Evolutionary conservation across 202 grass and related monocot genomes (phyloP).

Genomic region (Saccharum hybrid): DNA sequence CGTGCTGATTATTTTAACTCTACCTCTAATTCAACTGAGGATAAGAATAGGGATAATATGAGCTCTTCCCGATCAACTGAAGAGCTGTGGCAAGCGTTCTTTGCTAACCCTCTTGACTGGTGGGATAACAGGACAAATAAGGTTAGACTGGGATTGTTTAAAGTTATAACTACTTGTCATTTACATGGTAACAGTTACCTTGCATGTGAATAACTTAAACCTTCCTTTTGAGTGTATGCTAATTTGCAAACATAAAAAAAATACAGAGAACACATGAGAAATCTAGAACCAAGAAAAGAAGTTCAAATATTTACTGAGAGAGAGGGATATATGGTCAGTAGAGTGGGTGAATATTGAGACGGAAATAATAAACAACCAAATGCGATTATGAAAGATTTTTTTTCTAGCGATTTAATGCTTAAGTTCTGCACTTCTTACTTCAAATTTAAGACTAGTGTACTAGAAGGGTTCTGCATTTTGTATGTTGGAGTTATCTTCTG

Average conservation of each 20-base stretch:
- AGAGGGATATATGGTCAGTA: neutral
- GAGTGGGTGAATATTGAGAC: slow-evolving; percentile 14
- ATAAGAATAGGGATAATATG: slow-evolving; percentile 41
- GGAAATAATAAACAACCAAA: neutral
- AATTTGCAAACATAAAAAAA: neutral
- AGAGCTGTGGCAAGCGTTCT: slow-evolving; percentile 96
- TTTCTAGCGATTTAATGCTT: neutral
- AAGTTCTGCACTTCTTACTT: neutral
- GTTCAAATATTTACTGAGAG: slow-evolving; percentile 2
- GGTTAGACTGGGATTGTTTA: slow-evolving; percentile 47
- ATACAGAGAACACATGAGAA: neutral
- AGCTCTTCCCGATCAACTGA: slow-evolving; percentile 60
- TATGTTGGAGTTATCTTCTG: neutral
- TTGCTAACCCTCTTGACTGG: slow-evolving; percentile 91
- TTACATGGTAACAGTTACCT: neutral
- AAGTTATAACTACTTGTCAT: slow-evolving; percentile 20
- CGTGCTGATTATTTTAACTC: slow-evolving; percentile 42
- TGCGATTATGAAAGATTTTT: slow-evolving; percentile 8
- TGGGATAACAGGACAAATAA: slow-evolving; percentile 99
- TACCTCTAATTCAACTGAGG: slow-evolving; percentile 39
- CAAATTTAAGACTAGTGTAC: neutral
- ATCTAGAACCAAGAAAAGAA: slow-evolving; percentile 2
- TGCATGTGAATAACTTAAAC: slow-evolving; percentile 1
- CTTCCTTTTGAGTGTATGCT: neutral
- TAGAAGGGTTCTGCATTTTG: slow-evolving; percentile 1